These are phyloP conservation scores for Sporisorium exsertum DNA, from an alignment of 1,284 basidiomycete species.

Conservation along the genomic window DNA sequence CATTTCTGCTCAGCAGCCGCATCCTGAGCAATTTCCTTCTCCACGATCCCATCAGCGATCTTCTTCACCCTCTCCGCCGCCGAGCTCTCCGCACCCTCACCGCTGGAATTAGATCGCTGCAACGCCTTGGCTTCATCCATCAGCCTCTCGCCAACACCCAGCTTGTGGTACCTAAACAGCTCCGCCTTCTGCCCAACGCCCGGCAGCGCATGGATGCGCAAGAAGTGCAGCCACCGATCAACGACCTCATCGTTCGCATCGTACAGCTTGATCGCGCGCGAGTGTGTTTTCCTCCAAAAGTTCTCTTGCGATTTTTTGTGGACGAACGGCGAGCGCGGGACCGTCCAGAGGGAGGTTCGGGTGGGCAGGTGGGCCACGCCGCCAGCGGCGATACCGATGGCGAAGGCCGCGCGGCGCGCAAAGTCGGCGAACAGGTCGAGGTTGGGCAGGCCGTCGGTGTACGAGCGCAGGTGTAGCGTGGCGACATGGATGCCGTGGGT, in stretches of 20 bases:
- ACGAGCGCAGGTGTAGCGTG: conserved; percentile 83
- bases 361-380: conserved; percentile 80
- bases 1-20: conserved; percentile 27
- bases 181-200: conserved; percentile 88
- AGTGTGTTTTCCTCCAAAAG: conserved; percentile 86
- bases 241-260: conserved; percentile 85
- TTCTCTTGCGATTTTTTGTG: conserved; percentile 98
- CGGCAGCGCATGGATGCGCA: conserved; percentile 81
- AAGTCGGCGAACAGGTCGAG: conserved; percentile 88
- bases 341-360: conserved; percentile 85
- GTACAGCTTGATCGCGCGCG: conserved; percentile 87
- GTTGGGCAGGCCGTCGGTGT: conserved; percentile 72
- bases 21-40: conserved; percentile 41
- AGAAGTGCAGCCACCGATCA: conserved; percentile 83
- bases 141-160: conserved; percentile 37
- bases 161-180: conserved; percentile 73
- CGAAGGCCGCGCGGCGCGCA: conserved; percentile 82
- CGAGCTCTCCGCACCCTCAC: background rate
- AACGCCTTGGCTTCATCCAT: conserved; percentile 46
- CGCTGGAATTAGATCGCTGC: conserved; percentile 19
- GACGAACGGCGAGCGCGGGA: conserved; percentile 85
- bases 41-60: conserved; percentile 48
- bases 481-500: conserved; percentile 84
- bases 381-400: conserved; percentile 84
- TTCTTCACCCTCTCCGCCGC: conserved; percentile 38